phyloP scores from a whole-genome alignment of 176 grass and related monocot genomes.

The Dactylis glomerata region DNA sequence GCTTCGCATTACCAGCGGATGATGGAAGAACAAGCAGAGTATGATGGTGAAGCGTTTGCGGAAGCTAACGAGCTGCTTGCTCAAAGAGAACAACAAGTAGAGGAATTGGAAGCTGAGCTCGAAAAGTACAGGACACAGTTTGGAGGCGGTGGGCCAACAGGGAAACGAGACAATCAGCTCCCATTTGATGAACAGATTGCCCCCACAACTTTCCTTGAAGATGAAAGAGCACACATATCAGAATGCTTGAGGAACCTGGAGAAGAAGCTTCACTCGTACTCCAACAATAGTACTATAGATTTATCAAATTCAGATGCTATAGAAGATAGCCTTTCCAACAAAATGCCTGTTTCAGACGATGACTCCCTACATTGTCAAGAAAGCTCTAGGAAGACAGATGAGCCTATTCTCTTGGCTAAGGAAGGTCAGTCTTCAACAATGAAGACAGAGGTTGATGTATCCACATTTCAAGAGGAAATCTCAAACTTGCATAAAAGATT shows the following conservation, averaged over 20 bases:
- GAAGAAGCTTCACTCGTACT: conserved; percentile 52
- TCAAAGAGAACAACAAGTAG: conserved; percentile 79
- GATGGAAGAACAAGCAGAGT: conserved; percentile 98
- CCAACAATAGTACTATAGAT: conserved; percentile 45
- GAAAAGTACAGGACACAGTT: conserved; percentile 42
- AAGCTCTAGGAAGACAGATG: neutral
- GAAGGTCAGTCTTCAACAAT: conserved; percentile 2
- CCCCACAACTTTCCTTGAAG: conserved; percentile 41
- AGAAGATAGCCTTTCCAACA: conserved; percentile 41
- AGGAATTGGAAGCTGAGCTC: conserved; percentile 65
- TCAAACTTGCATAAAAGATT: conserved; percentile 48
- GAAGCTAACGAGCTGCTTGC: conserved; percentile 63
- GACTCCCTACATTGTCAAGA: neutral
- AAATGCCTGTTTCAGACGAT: neutral
- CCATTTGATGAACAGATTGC: conserved; percentile 16
- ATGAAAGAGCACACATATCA: conserved; percentile 52
- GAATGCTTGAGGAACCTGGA: conserved; percentile 54
- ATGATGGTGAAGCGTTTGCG: conserved; percentile 61
- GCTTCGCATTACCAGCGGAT: conserved; percentile 88
- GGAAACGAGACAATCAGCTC: conserved; percentile 1
- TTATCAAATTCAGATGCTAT: conserved; percentile 34
- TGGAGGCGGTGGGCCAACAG: conserved; percentile 12
- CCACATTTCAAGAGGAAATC: conserved; percentile 50
- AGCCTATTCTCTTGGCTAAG: conserved; percentile 16
- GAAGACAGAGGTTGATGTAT: conserved; percentile 16